Percentiles rank a stretch among this genome's conserved stretches.
Conservation (phyloP, 176 grass and related monocot genomes). For the Aegilops speltoides region DNA sequence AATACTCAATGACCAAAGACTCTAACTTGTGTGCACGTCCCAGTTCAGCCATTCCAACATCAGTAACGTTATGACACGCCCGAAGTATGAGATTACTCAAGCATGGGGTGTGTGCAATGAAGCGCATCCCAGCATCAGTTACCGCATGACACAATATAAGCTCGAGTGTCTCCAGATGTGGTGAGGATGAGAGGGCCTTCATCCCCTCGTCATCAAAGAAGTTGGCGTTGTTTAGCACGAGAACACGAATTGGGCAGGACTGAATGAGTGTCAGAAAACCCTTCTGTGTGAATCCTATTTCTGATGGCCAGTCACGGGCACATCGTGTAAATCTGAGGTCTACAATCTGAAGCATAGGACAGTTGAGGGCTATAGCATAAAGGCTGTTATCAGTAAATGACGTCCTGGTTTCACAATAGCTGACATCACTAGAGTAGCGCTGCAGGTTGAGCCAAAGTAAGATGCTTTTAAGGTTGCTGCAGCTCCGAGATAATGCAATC, state of each 20-base stretch:
- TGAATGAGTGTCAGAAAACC: background rate
- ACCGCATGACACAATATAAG: background rate
- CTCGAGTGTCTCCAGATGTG: background rate
- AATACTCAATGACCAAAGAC: background rate
- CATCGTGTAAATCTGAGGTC: background rate
- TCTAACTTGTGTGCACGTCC: background rate
- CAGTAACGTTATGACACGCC: background rate
- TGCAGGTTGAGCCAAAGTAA: too few relatives aligned
- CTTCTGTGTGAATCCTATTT: background rate
- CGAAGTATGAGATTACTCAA: background rate
- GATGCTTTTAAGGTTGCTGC: too few relatives aligned
- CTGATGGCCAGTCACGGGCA: background rate
- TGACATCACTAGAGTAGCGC: background rate
- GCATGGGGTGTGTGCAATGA: background rate
- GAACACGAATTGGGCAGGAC: background rate
- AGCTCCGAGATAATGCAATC: too few relatives aligned
- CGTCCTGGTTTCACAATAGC: background rate
- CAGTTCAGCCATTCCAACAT: background rate
- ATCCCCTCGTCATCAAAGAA: background rate
- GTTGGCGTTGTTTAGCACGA: background rate
- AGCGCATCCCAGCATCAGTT: slow-evolving; percentile 1
- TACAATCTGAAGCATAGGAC: background rate
- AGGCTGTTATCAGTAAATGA: slow-evolving; percentile 7
- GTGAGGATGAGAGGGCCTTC: slow-evolving; percentile 1
- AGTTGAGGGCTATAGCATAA: background rate